Conservation (phyloP, 768 basidiomycete species). For the Boletus tylopilopsis region DNA sequence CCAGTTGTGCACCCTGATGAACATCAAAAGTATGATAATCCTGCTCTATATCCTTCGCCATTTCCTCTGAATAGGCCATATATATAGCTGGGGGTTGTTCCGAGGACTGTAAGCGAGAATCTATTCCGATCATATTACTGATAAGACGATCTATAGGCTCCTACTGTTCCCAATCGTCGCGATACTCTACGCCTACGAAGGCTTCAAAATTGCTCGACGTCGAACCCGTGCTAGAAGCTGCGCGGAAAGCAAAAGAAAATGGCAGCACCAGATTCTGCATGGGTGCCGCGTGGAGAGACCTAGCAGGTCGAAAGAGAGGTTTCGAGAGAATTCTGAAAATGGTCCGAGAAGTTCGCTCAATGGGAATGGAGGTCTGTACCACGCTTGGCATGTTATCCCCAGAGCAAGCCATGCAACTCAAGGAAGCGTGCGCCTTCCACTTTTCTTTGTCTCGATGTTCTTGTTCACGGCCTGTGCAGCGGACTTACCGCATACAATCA, state of each 20-base stretch:
- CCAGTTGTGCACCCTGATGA: slow-evolving; percentile 96
- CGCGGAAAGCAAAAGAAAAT: slow-evolving; percentile 90
- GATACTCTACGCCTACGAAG: slow-evolving; percentile 83
- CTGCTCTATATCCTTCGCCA: slow-evolving; percentile 23
- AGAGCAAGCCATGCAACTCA: slow-evolving; percentile 87
- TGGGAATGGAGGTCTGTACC: slow-evolving; percentile 99
- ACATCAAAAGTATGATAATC: slow-evolving; percentile 84
- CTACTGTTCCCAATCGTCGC: slow-evolving; percentile 97
- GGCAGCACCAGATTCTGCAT: slow-evolving; percentile 98
- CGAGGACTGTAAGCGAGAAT: slow-evolving; percentile 75
- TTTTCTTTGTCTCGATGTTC: neutral
- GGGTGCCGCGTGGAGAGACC: slow-evolving; percentile 98
- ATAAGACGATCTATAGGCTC: slow-evolving; percentile 53
- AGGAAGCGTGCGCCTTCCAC: slow-evolving; percentile 70
- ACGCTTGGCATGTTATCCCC: slow-evolving; percentile 96
- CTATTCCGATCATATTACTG: neutral
- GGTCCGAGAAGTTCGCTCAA: slow-evolving; percentile 85
- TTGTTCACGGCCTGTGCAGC: slow-evolving; percentile 33
- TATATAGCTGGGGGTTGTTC: slow-evolving; percentile 84
- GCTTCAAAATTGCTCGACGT: slow-evolving; percentile 85
- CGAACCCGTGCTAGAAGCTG: slow-evolving; percentile 90
- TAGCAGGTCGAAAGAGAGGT: slow-evolving; percentile 87
- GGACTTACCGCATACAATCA: slow-evolving; percentile 98
- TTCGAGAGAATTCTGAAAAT: slow-evolving; percentile 92
- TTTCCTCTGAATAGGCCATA: slow-evolving; percentile 4